A percentile compares a stretch with the other conserved stretches of the same genome.
Evolutionary conservation across 257 asterid genomes (phyloP).

Genomic region (Mentha longifolia): DNA sequence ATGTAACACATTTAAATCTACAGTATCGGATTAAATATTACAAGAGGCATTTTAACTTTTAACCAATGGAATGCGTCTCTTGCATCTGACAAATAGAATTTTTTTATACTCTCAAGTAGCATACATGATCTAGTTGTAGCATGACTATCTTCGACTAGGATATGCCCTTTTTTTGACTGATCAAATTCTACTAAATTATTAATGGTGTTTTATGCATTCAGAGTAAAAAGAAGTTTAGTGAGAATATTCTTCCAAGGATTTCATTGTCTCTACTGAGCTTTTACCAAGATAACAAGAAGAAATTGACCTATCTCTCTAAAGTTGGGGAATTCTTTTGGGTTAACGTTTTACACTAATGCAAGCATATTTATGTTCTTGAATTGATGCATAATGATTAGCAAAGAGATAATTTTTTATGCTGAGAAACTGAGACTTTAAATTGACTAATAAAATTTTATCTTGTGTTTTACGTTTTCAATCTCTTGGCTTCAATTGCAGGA

Average conservation of each 20-base stretch:
- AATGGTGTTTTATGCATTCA: neutral
- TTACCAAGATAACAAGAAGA: neutral
- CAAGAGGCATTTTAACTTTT: too few relatives aligned
- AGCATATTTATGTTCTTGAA: neutral
- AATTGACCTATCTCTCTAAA: neutral
- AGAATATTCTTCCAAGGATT: slow-evolving; percentile 2
- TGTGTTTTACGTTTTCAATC: slow-evolving; percentile 7
- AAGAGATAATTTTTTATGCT: slow-evolving; percentile 3
- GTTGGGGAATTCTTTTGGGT: neutral
- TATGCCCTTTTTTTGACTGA: too few relatives aligned
- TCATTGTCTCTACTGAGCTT: neutral
- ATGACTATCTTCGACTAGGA: neutral
- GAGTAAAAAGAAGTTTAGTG: neutral
- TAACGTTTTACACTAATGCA: neutral
- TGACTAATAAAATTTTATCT: neutral
- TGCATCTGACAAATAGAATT: neutral
- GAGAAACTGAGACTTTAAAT: slow-evolving; percentile 25
- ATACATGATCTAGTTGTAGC: slow-evolving; percentile 1
- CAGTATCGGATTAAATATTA: neutral
- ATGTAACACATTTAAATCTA: neutral
- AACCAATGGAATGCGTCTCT: neutral
- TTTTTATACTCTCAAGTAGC: neutral
- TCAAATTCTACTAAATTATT: too few relatives aligned
- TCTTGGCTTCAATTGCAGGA: slow-evolving; percentile 61
- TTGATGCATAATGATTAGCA: neutral